Base-by-base conservation (phyloP, 371 early-diverging fungal genomes). In the Vairimorpha necatrix region DNA sequence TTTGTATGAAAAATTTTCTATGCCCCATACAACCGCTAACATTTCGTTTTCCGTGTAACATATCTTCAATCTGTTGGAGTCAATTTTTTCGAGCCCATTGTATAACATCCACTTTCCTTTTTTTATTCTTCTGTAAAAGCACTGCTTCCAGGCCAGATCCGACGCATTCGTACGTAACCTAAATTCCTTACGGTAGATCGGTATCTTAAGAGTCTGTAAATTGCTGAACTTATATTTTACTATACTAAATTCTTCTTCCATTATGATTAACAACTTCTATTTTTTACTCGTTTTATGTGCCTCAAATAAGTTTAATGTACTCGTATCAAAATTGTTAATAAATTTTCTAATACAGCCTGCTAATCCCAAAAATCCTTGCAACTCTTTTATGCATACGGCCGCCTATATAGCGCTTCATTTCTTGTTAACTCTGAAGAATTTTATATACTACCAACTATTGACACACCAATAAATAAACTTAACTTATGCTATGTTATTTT, bases 11-110 rank as follows among this genome's bases (percentile, higher is more conserved):
- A 75, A 39, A 75, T 63, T 28, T 79, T 54, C 6, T 26, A 68
- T 54, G 42, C 60, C 68, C 30, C 38, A 62, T 6, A 33, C 26
- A n/a, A 75, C 61, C 11, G 79, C 81, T 11, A 68, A 54, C 16
- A 70, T 36, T 47, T 79, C 79, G 38, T 70, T 70, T 36, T 81
- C 81, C 65, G 61, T 20, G 63, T 73, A 33, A n/a, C 69, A 39
- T 69, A 78, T 26, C 48, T 75, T 62, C 46, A 33, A 66, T 81
- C 73, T 42, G 63, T 46, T 63, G 24, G n/a, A 33, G 65, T 54
- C 7, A 79, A 54, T 30, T 48, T 53, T 71, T 56, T 77, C 14
- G 39, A 42, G 42, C 24, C 58, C 42, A 63, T 30, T 38, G 22
- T 50, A 79, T 71, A 71, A 58, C 39, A n/a, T 66, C 16, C 13